Evolutionary conservation across 2,329 filamentous ascomycete species (phyloP), one percentile per base, ranked within the genome.

Genomic region (Aspergillus tanneri): DNA sequence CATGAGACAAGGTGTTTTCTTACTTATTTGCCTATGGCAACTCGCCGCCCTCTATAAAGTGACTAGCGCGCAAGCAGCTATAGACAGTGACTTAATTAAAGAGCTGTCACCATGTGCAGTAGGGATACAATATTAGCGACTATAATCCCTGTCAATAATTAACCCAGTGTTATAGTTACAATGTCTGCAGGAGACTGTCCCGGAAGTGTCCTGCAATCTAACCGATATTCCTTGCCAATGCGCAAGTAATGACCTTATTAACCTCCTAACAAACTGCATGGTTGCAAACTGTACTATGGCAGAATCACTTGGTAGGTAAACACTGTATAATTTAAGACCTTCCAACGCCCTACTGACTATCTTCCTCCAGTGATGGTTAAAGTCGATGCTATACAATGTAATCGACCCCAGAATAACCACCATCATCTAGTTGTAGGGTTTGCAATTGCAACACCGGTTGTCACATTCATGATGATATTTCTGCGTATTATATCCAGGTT

Each of bases 161-260:
- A 27, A 43, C 27, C 25, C 27, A 8, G 30, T 4, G 5, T 10
- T 8, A 21, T 16, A 43, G 39, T 25, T 23, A n/a, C 8, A 23
- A 4, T 43, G 39, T 14, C 16, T 43, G 10, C 25, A 43, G 12
- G 3, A 12, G 11, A 27, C 39, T 7, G 6, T 43, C 8, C 11
- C 16, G 14, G 2, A 8, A 14, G 27, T 27, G 9, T 27, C 5
- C 14, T 43, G 39, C n/a, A 11, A 19, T 1, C 19, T 23, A 10
- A 30, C 39, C 22, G 39, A 43, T 27, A 32, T 43, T 14, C 2
- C 6, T 11, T 43, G 39, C 18, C 39, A 43, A n/a, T 43, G 39
- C 30, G 27, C 18, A 22, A 27, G 30, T 22, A 43, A 21, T 22
- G 18, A 21, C 3, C 21, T 43, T 18, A 22, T 43, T 2, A 32